Conservation (phyloP, 2,329 filamentous ascomycete species). For the Beauveria asiatica region DNA sequence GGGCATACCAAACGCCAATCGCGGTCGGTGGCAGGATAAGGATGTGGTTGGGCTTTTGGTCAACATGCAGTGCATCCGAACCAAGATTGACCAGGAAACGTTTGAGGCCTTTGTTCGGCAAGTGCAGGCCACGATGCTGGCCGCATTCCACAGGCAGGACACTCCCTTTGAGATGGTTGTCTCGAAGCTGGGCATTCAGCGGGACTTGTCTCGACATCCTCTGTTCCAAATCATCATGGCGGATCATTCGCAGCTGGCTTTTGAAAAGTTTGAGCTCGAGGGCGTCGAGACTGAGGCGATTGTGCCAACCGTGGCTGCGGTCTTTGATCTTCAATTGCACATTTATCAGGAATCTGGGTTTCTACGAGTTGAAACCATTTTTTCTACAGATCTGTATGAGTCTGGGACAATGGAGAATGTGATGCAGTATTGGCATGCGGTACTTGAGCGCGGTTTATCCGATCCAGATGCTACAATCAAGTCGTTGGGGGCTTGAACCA, state of each 20-base stretch:
- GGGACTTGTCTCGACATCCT: slow-evolving; percentile 12
- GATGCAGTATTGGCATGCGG: too few relatives aligned
- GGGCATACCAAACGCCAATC: slow-evolving; percentile 1
- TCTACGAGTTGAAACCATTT: background rate
- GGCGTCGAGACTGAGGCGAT: slow-evolving; percentile 10
- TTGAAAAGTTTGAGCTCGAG: slow-evolving; percentile 10
- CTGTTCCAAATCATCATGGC: slow-evolving; percentile 16
- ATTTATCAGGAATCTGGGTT: background rate
- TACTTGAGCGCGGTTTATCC: too few relatives aligned
- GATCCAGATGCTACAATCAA: too few relatives aligned
- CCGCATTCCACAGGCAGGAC: slow-evolving; percentile 17
- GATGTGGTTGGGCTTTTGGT: slow-evolving; percentile 6
- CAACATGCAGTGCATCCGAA: slow-evolving; percentile 7
- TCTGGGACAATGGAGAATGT: too few relatives aligned
- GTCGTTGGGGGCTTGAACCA: too few relatives aligned
- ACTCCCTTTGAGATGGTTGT: slow-evolving; percentile 18
- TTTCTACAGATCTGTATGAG: too few relatives aligned
- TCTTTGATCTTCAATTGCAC: background rate
- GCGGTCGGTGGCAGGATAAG: background rate
- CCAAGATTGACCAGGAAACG: slow-evolving; percentile 10
- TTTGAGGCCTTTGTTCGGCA: slow-evolving; percentile 16
- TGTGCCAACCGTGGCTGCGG: background rate
- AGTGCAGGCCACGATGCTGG: slow-evolving; percentile 9
- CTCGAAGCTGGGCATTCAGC: slow-evolving; percentile 5
- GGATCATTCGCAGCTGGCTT: slow-evolving; percentile 13